These are phyloP conservation scores for Arthrinium puccinioides DNA, from an alignment of 2,329 filamentous ascomycete genomes.

Conservation along the genomic window DNA sequence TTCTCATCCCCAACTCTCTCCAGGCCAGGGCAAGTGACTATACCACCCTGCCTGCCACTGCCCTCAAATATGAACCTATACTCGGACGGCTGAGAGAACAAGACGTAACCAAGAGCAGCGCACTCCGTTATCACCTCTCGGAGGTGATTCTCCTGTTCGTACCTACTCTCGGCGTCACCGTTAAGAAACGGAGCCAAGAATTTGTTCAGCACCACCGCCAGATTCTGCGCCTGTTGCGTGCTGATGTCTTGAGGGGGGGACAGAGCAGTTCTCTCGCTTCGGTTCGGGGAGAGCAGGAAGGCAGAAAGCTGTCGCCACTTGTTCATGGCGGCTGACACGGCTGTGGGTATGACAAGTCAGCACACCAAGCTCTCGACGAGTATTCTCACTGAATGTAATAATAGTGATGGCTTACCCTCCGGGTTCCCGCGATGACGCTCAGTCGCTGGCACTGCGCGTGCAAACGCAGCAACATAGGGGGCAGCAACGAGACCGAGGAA, in stretches of 20 bases:
- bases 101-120: conserved; percentile 30
- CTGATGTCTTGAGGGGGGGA: conserved; percentile 18
- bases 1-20: conserved; percentile 16
- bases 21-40: conserved; percentile 17
- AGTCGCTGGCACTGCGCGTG: neutral
- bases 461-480: neutral
- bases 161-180: conserved; percentile 14
- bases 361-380: no score
- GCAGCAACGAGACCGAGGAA: neutral
- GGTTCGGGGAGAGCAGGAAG: conserved; percentile 28
- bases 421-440: neutral
- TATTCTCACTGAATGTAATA: neutral
- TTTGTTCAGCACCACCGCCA: conserved; percentile 24
- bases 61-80: conserved; percentile 21
- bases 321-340: conserved; percentile 24
- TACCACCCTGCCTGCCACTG: conserved; percentile 3
- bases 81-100: conserved; percentile 35
- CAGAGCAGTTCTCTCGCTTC: conserved; percentile 27
- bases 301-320: conserved; percentile 35
- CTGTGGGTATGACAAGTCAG: conserved; percentile 7
- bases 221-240: conserved; percentile 20
- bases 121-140: conserved; percentile 31
- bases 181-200: conserved; percentile 27
- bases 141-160: conserved; percentile 29
- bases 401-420: neutral